Evolutionary conservation across 2,329 filamentous ascomycete genomes (phyloP), one percentile per base, ranked within the genome.

Genomic region (Pseudopithomyces chartarum): DNA sequence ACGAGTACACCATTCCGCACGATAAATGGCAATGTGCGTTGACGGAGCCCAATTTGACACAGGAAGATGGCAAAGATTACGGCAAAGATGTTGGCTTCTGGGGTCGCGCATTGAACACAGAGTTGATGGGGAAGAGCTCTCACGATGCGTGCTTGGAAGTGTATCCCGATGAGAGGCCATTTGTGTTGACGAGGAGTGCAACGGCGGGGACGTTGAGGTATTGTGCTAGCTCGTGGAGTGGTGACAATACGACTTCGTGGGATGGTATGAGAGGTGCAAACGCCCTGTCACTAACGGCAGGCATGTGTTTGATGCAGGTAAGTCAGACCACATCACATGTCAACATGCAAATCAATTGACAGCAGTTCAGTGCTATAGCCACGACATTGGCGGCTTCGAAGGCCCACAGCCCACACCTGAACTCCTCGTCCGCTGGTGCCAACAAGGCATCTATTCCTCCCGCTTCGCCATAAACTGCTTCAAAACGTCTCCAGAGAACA

Each of bases 401-500:
- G 88, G 88, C 1, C 87, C 88, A 0, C 88, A 91, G 66, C 89
- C 89, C 0, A 83, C 83, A 0, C 87, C 89, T 0, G 89, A 91
- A 65, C 81, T 90, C 2, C 81, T 91, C 0, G 83, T 91, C 2
- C 85, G 89, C 29, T 92, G 89, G 89, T 81, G 91, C 12, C 89
- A 91, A 67, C 81, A 90, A 1, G 89, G 88, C 6, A 84, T 87
- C 57, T 84, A 90, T 75, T 88, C 87, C 1, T 83, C 86, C 0
- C 85, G 89, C 0, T 91, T 91, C 64, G 87, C 89, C 11, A 91
- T 91, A 78, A 91, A 91, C 73, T 91, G 89, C 73, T 91, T 88
- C 83, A 91, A 91, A 76, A 91, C 89, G 0, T 84, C 83, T 0
- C 81, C 84, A 0, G 78, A 83, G 0, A 86, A 91, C 72, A 90